Evolutionary conservation across 2,329 filamentous ascomycete species (phyloP).

Genomic region (Cercospora sp.): DNA sequence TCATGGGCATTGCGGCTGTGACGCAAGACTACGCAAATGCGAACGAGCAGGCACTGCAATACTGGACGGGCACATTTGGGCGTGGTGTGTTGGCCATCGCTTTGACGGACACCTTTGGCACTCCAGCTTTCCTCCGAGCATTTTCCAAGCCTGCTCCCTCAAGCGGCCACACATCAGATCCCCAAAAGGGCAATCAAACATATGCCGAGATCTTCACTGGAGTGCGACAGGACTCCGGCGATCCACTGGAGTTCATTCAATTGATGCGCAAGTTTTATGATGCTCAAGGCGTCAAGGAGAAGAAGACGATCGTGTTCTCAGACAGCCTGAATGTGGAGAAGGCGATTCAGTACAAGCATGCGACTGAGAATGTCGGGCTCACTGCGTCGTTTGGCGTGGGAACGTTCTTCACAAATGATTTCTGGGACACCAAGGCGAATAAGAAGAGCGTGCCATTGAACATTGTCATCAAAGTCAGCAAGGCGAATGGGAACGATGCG

Average conservation of each 20-base stretch:
- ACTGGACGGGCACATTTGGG: constrained; percentile 92
- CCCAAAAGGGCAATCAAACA: constrained; percentile 44
- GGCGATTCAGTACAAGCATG: constrained; percentile 84
- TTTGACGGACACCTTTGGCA: constrained; percentile 95
- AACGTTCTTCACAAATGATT: constrained; percentile 93
- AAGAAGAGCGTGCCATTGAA: constrained; percentile 89
- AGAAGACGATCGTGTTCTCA: constrained; percentile 91
- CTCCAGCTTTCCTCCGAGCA: constrained; percentile 78
- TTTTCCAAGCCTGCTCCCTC: constrained; percentile 67
- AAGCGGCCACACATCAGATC: constrained; percentile 28
- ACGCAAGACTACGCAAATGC: constrained; percentile 80
- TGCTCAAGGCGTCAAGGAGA: constrained; percentile 68
- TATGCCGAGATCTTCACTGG: constrained; percentile 83
- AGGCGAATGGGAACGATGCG: constrained; percentile 74
- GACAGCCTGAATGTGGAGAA: constrained; percentile 90
- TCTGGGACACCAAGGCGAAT: constrained; percentile 67
- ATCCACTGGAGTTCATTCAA: constrained; percentile 76
- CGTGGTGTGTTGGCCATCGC: constrained; percentile 73
- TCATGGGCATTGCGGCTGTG: constrained; percentile 96
- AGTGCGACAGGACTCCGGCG: constrained; percentile 86
- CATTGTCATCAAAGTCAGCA: constrained; percentile 96
- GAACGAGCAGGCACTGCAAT: constrained; percentile 77
- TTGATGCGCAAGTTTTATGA: constrained; percentile 81
- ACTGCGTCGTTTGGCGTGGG: constrained; percentile 89
- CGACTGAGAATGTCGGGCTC: constrained; percentile 78